phyloP scores from a whole-genome alignment of 257 asterid species.

The Thymus mandschuricus region DNA sequence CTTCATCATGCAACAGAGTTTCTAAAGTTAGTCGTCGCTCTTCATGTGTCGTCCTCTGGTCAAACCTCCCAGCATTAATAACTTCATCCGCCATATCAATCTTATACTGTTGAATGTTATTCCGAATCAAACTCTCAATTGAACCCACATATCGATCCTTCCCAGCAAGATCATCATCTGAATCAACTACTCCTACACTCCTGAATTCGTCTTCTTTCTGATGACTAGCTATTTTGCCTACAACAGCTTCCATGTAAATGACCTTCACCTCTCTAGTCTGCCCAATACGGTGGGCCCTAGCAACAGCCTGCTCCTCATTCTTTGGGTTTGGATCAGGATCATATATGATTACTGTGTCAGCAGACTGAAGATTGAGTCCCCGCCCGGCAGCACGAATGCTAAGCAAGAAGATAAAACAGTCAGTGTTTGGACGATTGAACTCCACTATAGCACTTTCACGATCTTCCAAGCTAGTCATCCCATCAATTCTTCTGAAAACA shows the following conservation, averaged over 20 bases:
- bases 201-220: conserved; percentile 94
- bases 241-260: conserved; percentile 98
- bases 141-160: conserved; percentile 96
- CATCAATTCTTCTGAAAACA: conserved; percentile 91
- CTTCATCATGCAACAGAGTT: conserved; percentile 94
- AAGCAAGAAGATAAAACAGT: conserved; percentile 95
- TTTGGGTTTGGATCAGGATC: conserved; percentile 99
- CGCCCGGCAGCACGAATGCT: conserved; percentile 99
- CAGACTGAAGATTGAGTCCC: conserved; percentile 95
- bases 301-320: conserved; percentile 99
- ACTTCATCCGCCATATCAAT: conserved; percentile 99
- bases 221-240: conserved; percentile 83
- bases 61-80: conserved; percentile 98
- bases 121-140: conserved; percentile 93
- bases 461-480: conserved; percentile 97
- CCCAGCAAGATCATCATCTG: conserved; percentile 96
- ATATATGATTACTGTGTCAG: conserved; percentile 96
- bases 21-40: conserved; percentile 96
- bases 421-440: conserved; percentile 82
- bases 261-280: conserved; percentile 99
- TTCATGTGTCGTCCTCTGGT: conserved; percentile 99
- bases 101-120: conserved; percentile 95
- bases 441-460: conserved; percentile 98
- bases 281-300: conserved; percentile 98
- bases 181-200: conserved; percentile 75